Percentiles rank a stretch among this genome's conserved stretches.
phyloP scores from a whole-genome alignment of 371 early-diverging fungal genomes.

The Mucor racemosus region DNA sequence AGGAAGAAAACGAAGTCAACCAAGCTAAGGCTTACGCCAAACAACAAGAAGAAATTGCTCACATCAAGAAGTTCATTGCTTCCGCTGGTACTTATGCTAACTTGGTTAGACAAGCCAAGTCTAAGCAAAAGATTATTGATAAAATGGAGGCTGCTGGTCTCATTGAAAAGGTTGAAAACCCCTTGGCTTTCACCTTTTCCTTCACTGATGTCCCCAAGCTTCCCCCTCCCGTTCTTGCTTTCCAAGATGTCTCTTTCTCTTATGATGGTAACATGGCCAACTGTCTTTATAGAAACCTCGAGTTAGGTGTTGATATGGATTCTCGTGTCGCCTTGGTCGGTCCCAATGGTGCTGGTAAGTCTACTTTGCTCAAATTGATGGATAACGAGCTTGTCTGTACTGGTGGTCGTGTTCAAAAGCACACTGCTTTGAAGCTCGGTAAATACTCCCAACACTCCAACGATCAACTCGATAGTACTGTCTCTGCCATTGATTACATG shows the following conservation, averaged over 20 bases:
- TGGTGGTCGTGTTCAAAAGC: conserved; percentile 86
- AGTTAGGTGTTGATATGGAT: conserved; percentile 96
- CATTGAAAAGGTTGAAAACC: conserved; percentile 88
- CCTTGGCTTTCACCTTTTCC: conserved; percentile 79
- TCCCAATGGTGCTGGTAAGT: conserved; percentile 94
- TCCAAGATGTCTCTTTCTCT: conserved; percentile 91
- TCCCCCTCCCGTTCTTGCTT: conserved; percentile 97
- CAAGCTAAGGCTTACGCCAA: conserved; percentile 97
- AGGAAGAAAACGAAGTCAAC: conserved; percentile 92
- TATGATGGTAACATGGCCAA: conserved; percentile 85
- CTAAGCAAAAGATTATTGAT: conserved; percentile 98
- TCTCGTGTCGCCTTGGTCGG: conserved; percentile 92
- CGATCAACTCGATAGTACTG: conserved; percentile 90
- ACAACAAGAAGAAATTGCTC: conserved; percentile 98
- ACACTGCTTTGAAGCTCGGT: conserved; percentile 91
- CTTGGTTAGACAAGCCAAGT: conserved; percentile 98
- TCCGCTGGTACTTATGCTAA: conserved; percentile 99
- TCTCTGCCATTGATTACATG: conserved; percentile 93
- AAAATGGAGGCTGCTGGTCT: conserved; percentile 99
- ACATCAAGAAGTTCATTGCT: conserved; percentile 98
- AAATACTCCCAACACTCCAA: conserved; percentile 98
- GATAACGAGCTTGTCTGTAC: conserved; percentile 85
- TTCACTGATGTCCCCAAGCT: conserved; percentile 89
- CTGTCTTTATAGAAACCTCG: conserved; percentile 87
- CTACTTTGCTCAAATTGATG: conserved; percentile 94